Conservation (phyloP, 768 basidiomycete genomes). For the Lentinula detonsa region DNA sequence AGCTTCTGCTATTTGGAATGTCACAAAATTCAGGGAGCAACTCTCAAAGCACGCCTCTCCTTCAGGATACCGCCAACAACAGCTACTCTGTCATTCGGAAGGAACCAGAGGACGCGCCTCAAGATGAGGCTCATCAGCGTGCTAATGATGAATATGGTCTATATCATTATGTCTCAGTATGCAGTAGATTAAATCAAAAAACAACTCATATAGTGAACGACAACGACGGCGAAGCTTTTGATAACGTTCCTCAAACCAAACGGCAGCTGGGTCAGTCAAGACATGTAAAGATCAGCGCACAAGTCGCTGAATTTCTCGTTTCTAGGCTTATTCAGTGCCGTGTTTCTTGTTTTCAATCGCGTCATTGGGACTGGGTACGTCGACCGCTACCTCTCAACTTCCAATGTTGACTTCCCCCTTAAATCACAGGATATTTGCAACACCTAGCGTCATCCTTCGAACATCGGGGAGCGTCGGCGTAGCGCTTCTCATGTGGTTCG, state of each 20-base stretch:
- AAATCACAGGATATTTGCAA: constrained; percentile 57
- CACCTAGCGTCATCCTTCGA: constrained; percentile 60
- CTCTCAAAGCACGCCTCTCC: too few species aligned
- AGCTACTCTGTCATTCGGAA: too few species aligned
- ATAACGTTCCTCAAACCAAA: constrained; percentile 42
- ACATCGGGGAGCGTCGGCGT: constrained; percentile 68
- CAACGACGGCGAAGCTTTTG: constrained; percentile 29
- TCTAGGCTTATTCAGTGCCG: constrained; percentile 44
- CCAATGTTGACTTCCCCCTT: not conserved
- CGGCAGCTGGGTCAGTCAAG: constrained; percentile 42
- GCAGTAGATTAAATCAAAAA: too few species aligned
- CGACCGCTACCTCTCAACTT: not conserved
- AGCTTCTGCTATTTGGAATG: too few species aligned
- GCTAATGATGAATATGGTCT: too few species aligned
- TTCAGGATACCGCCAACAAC: too few species aligned
- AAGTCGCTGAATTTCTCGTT: not conserved
- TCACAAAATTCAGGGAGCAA: too few species aligned
- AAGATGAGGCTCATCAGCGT: too few species aligned
- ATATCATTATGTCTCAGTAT: too few species aligned
- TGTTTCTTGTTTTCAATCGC: constrained; percentile 69
- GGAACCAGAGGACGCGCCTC: too few species aligned
- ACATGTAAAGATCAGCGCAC: not conserved
- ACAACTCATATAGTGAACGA: not conserved
- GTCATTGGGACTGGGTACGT: constrained; percentile 67
- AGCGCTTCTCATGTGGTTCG: constrained; percentile 62